Conservation (phyloP, 1,139 yeast species). For the Yamadazyma sp. region DNA sequence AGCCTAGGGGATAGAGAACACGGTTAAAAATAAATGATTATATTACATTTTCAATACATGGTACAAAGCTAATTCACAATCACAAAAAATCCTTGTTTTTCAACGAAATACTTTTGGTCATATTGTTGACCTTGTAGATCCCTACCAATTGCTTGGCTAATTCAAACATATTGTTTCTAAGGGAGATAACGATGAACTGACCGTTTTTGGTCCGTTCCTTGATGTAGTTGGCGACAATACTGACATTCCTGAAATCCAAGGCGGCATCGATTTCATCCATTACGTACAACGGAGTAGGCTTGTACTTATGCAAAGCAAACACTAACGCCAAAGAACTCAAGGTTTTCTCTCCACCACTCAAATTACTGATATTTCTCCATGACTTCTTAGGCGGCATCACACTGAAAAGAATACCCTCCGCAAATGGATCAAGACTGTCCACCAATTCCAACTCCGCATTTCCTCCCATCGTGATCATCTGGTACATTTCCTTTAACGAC, state of each 20-base stretch:
- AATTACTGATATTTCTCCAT: slow-evolving; percentile 92
- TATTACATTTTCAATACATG: too few species aligned
- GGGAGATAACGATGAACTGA: slow-evolving; percentile 91
- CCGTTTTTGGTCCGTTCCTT: slow-evolving; percentile 95
- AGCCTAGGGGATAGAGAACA: too few species aligned
- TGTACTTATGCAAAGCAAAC: slow-evolving; percentile 92
- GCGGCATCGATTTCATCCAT: slow-evolving; percentile 99
- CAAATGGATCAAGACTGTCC: slow-evolving; percentile 95
- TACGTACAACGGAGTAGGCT: slow-evolving; percentile 96
- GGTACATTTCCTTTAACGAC: slow-evolving; percentile 94
- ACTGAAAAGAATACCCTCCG: slow-evolving; percentile 94
- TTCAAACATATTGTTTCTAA: slow-evolving; percentile 97
- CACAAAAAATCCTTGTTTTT: slow-evolving; percentile 55
- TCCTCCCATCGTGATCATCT: slow-evolving; percentile 99
- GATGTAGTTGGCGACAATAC: slow-evolving; percentile 95
- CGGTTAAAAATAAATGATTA: too few species aligned
- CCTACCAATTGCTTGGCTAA: slow-evolving; percentile 93
- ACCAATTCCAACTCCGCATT: slow-evolving; percentile 96
- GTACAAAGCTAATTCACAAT: background rate
- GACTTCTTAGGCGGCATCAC: slow-evolving; percentile 99
- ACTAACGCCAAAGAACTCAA: slow-evolving; percentile 92
- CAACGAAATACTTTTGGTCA: slow-evolving; percentile 81
- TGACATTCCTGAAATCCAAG: slow-evolving; percentile 91
- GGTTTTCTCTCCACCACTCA: slow-evolving; percentile 98
- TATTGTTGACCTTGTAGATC: slow-evolving; percentile 88